A percentile compares a stretch with the other conserved stretches of the same genome.
Evolutionary conservation across 2,329 filamentous ascomycete genomes (phyloP).

Genomic region (Microcera coccophila): DNA sequence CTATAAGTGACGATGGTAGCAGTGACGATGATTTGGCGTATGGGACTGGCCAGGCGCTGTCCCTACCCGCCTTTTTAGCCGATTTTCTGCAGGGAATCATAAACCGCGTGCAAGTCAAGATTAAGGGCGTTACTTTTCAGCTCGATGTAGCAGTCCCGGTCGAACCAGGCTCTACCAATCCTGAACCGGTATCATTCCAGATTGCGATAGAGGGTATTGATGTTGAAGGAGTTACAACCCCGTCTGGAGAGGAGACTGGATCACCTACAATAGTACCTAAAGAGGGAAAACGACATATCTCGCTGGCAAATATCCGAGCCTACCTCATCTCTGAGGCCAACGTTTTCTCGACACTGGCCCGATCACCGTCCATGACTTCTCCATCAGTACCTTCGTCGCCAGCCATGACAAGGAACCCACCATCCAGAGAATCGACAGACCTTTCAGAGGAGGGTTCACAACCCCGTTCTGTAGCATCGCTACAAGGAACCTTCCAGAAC

Average conservation of each 20-base stretch:
- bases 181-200: conserved; percentile 60
- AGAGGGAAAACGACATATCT: conserved; percentile 62
- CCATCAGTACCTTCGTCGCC: conserved; percentile 50
- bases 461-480: conserved; percentile 16
- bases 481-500: conserved; percentile 25
- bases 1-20: conserved; percentile 57
- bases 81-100: conserved; percentile 70
- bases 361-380: conserved; percentile 50
- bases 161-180: conserved; percentile 42
- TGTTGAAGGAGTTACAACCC: conserved; percentile 61
- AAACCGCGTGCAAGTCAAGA: conserved; percentile 64
- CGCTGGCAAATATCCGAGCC: conserved; percentile 60
- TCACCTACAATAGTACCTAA: conserved; percentile 44
- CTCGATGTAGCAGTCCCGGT: conserved; percentile 58
- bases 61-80: conserved; percentile 66
- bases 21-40: conserved; percentile 59
- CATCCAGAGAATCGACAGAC: conserved; percentile 30
- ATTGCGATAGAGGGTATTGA: conserved; percentile 61
- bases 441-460: conserved; percentile 28
- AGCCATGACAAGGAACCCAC: conserved; percentile 37
- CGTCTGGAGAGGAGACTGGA: conserved; percentile 27
- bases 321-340: conserved; percentile 65
- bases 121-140: conserved; percentile 62
- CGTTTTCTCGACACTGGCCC: conserved; percentile 57
- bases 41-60: conserved; percentile 68